Evolutionary conservation across 306 rosid species (phyloP), one percentile per base, ranked within the genome.

Genomic region (Quercus rubra): DNA sequence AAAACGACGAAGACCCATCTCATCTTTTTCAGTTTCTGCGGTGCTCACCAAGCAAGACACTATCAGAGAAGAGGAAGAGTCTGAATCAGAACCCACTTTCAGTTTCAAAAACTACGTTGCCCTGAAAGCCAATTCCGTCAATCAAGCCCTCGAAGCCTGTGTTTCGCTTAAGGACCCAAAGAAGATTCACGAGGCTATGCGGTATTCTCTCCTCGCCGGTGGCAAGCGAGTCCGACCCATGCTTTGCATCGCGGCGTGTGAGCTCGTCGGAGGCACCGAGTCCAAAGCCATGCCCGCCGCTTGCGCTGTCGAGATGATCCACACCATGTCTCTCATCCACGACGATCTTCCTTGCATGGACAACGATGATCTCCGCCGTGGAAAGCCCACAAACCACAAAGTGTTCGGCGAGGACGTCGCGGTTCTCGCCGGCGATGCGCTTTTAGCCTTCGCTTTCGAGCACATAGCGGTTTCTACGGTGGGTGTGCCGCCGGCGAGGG

Each of bases 341-440:
- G 96, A 93, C 56, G 97, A 93, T 55, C 52, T 93, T 7, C 96
- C 94, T 3, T 91, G 96, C 52, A 93, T 93, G 94, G 97, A 93
- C 61, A 89, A 91, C 86, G 96, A 93, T 41, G 92, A 89, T 79
- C 89, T 93, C 83, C 89, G 97, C 55, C 91, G 94, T 6, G 97
- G 96, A 4, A 91, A 88, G 25, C 96, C 90, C 23, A 88, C 97
- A 1, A 91, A 75, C 79, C 97, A 93, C 83, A 93, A 88, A 80
- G 87, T 83, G 0, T 92, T 84, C 70, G 97, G 97, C 25, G 97
- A 91, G 73, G 90, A 91, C 59, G 85, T 92, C 1, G 96, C 97
- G 1, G 85, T 93, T 30, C 83, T 93, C 0, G 92, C 96, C 7
- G 96, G 94, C 4, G 96, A 93, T n/a, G 94, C 96, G 0, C 86